Evolutionary conservation across 371 early-diverging fungal genomes (phyloP).

Genomic region (Batrachochytrium dendrobatidis): DNA sequence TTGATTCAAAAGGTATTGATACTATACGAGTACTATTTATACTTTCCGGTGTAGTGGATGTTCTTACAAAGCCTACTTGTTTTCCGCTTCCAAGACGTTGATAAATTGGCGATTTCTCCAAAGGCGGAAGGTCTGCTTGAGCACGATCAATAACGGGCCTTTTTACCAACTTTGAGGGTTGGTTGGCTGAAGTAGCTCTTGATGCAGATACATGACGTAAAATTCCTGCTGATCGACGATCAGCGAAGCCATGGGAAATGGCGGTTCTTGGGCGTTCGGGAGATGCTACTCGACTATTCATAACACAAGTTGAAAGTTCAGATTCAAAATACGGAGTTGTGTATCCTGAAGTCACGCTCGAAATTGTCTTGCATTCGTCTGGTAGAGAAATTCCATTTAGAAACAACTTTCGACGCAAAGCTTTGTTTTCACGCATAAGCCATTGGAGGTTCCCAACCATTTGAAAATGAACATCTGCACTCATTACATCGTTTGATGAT

Average conservation of each 20-base stretch:
- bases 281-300: constrained; percentile 2
- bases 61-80: constrained; percentile 3
- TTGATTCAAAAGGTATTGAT: too few species aligned
- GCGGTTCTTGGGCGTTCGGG: not conserved
- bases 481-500: too few species aligned
- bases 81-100: not conserved
- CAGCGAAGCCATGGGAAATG: not conserved
- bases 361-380: not conserved
- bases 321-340: not conserved
- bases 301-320: not conserved
- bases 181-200: not conserved
- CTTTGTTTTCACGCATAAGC: constrained; percentile 11
- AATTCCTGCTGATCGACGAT: constrained; percentile 1
- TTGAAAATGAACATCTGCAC: not conserved
- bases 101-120: not conserved
- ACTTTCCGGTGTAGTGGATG: too few species aligned
- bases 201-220: not conserved
- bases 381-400: constrained; percentile 15
- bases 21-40: too few species aligned
- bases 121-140: not conserved
- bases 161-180: not conserved
- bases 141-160: not conserved
- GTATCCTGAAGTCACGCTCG: not conserved
- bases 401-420: constrained; percentile 15
- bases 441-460: constrained; percentile 7